These are phyloP conservation scores for Paraleonurus japonicus DNA, from an alignment of 257 asterid genomes.

Conservation along the genomic window DNA sequence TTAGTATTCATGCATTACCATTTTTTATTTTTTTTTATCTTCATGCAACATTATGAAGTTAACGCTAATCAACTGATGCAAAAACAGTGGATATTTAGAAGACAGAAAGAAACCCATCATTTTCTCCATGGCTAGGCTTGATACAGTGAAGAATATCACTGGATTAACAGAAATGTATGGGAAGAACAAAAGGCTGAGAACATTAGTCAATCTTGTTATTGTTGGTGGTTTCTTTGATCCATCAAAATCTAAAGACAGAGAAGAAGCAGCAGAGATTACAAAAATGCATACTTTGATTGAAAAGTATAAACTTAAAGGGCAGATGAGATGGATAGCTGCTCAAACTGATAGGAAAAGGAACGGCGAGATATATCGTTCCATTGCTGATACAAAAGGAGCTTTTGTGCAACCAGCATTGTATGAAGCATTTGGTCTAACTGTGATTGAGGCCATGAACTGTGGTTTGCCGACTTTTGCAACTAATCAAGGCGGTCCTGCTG, in stretches of 20 bases:
- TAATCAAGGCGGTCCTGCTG: constrained; percentile 97
- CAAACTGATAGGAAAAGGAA: constrained; percentile 72
- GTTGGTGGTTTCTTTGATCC: constrained; percentile 94
- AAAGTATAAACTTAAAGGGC: constrained; percentile 72
- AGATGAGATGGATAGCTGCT: constrained; percentile 89
- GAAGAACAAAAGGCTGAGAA: constrained; percentile 69
- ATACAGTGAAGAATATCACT: constrained; percentile 69
- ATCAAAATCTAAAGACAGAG: constrained; percentile 81
- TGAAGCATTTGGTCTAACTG: constrained; percentile 91
- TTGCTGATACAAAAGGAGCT: constrained; percentile 89
- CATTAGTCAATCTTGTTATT: constrained; percentile 73
- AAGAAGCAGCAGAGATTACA: constrained; percentile 76
- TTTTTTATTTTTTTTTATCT: neutral
- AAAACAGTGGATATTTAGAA: constrained; percentile 67
- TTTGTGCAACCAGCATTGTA: constrained; percentile 89
- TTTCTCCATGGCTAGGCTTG: constrained; percentile 96
- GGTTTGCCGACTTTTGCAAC: constrained; percentile 94
- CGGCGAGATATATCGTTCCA: constrained; percentile 72
- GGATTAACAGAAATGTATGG: constrained; percentile 94
- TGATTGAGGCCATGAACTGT: constrained; percentile 90
- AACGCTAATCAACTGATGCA: neutral
- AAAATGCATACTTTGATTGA: constrained; percentile 76
- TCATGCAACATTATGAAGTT: neutral
- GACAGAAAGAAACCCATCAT: constrained; percentile 77
- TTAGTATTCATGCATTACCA: constrained; percentile 31